phyloP scores from a whole-genome alignment of 768 basidiomycete genomes.

The Dioszegia aurantiaca region DNA sequence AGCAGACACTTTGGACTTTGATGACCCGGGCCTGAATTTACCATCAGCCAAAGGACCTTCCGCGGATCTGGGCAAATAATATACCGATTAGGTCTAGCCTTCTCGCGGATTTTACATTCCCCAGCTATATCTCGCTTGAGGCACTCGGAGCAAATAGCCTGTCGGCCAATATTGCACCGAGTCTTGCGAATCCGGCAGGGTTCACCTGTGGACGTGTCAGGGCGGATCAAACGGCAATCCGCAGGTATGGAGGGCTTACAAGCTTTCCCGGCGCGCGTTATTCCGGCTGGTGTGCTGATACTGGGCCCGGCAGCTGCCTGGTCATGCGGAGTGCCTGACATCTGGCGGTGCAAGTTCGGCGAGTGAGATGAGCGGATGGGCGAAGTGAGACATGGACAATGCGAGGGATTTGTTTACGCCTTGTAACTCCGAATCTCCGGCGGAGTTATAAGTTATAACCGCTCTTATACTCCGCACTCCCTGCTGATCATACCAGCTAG shows the following conservation, averaged over 20 bases:
- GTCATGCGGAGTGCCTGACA: background rate
- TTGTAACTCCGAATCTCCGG: too few relatives aligned
- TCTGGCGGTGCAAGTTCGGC: background rate
- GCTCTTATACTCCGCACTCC: too few relatives aligned
- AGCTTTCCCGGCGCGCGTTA: constrained; percentile 6
- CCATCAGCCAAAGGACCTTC: too few relatives aligned
- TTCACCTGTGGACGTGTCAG: constrained; percentile 13
- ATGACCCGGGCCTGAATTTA: too few relatives aligned
- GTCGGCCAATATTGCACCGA: constrained; percentile 20
- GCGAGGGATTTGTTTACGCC: too few relatives aligned
- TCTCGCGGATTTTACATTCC: constrained; percentile 13
- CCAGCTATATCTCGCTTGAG: constrained; percentile 10
- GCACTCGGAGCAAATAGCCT: constrained; percentile 21
- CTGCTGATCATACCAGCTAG: too few relatives aligned
- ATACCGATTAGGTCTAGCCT: constrained; percentile 23
- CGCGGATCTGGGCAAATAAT: background rate
- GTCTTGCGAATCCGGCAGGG: constrained; percentile 26
- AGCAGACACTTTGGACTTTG: too few relatives aligned
- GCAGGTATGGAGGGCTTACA: too few relatives aligned
- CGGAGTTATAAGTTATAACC: too few relatives aligned
- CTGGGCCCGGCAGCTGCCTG: background rate
- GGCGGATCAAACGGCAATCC: too few relatives aligned
- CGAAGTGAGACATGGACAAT: too few relatives aligned
- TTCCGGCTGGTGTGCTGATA: background rate
- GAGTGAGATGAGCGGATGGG: too few relatives aligned